Base-by-base conservation (phyloP, 768 basidiomycete species). In the Naganishia friedmannii region DNA sequence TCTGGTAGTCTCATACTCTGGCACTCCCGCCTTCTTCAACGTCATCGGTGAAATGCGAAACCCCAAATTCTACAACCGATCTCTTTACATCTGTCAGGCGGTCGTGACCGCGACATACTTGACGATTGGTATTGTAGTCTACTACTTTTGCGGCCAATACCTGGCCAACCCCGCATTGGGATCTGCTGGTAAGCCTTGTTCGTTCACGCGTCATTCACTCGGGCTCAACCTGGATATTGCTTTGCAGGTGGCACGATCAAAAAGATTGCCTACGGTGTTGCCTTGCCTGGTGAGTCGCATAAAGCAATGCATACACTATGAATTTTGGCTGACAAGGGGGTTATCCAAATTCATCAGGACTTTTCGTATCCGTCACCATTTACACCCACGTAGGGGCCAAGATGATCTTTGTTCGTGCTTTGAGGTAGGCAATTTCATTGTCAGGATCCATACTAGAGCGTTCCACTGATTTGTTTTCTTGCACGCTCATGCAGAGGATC, bases 81-180 rank as follows among this genome's bases (percentile, higher is more conserved):
- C 72, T 10, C 53, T 75, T 21, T 56, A 63, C 53, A 39, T 45
- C 3, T 72, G 70, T 66, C 74, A 66, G 23, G 34, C 37, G 21
- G 32, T 74, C 48, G 57, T 56, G 21, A 76, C 69, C 23, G 67
- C 67, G 5, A 60, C 67, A 26, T 74, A 74, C 65, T 51, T 70
- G 53, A 70, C 60, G 9, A 65, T 72, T 65, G 65, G 37, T 29
- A 42, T 72, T 31, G 74, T 77, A 51, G 68, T 75, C 34, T 75
- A 69, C 60, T 72, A 58, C 60, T 75, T 60, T 65, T 45, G 68
- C 46, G 73, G 75, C 0, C 71, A 74, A 32, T 74, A 75, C 58
- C 66, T 78, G 29, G 74, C 76, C 32, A 74, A 72, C 28, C 76
- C 77, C 21, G 76, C 76, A 8, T 72, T 77, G 23, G 74, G 76